Conservation (phyloP, 768 basidiomycete genomes). For the Coprinopsis cinerea region DNA sequence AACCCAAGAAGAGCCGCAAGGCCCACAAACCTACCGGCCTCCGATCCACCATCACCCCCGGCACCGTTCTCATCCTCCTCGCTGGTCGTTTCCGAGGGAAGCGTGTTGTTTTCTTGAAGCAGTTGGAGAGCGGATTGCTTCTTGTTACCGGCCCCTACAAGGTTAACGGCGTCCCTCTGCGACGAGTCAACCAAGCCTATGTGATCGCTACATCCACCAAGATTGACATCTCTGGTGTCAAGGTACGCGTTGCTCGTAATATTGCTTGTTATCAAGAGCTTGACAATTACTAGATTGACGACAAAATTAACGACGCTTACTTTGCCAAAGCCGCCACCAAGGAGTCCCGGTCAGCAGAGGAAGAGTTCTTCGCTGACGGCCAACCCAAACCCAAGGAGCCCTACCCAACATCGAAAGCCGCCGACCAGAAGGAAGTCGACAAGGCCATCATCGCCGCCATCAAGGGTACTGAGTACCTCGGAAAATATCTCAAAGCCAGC, state of each 20-base stretch:
- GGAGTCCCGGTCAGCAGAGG: constrained; percentile 77
- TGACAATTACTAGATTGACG: constrained; percentile 53
- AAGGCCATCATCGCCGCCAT: constrained; percentile 72
- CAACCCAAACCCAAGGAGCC: constrained; percentile 86
- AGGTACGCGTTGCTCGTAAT: constrained; percentile 42
- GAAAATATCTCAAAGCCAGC: constrained; percentile 87
- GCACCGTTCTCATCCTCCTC: constrained; percentile 91
- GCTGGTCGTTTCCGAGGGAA: constrained; percentile 98
- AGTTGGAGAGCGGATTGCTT: constrained; percentile 84
- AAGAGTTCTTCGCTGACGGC: constrained; percentile 94
- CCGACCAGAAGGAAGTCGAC: constrained; percentile 89
- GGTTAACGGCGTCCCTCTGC: constrained; percentile 96
- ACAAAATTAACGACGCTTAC: constrained; percentile 91
- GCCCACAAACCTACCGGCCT: constrained; percentile 70
- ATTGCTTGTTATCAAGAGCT: constrained; percentile 1
- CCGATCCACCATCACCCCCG: constrained; percentile 86
- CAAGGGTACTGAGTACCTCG: constrained; percentile 86
- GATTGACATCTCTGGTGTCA: constrained; percentile 70
- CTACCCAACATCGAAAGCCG: constrained; percentile 80
- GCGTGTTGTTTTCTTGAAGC: constrained; percentile 97
- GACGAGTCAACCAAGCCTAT: constrained; percentile 98
- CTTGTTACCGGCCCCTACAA: constrained; percentile 97
- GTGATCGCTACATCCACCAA: constrained; percentile 97
- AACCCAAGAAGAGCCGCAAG: constrained; percentile 92
- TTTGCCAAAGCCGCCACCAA: constrained; percentile 78